Conservation (phyloP, 257 asterid genomes). For the Petunia secreta region DNA sequence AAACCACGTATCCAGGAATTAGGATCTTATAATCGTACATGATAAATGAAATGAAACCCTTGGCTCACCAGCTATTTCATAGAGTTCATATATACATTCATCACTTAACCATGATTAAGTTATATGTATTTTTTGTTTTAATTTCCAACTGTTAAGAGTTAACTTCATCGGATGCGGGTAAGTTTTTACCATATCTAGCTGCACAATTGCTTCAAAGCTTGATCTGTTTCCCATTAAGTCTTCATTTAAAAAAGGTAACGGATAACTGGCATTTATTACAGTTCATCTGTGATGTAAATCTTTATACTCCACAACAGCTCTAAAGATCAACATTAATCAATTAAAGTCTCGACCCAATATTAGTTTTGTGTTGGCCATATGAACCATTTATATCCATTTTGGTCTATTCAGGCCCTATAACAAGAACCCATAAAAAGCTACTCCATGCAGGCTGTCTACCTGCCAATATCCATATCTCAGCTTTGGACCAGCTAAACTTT, state of each 20-base stretch:
- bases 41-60: not conserved
- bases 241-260: not conserved
- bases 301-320: slow-evolving; percentile 13
- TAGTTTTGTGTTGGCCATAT: not conserved
- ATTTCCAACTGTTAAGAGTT: no score
- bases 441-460: not conserved
- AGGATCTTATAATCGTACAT: not conserved
- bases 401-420: not conserved
- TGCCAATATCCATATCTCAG: no score
- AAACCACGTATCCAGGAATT: not conserved
- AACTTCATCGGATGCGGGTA: no score
- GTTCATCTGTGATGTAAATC: not conserved
- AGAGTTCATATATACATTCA: no score
- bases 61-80: not conserved
- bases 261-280: not conserved
- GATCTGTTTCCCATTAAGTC: not conserved
- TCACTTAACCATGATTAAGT: no score
- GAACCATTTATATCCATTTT: not conserved
- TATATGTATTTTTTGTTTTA: no score
- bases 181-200: not conserved
- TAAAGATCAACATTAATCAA: not conserved
- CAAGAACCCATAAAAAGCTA: not conserved
- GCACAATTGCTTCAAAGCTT: not conserved
- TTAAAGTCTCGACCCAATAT: not conserved
- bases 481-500: no score